phyloP scores from a whole-genome alignment of 1,284 basidiomycete species.

The Psilocybe mexicana region DNA sequence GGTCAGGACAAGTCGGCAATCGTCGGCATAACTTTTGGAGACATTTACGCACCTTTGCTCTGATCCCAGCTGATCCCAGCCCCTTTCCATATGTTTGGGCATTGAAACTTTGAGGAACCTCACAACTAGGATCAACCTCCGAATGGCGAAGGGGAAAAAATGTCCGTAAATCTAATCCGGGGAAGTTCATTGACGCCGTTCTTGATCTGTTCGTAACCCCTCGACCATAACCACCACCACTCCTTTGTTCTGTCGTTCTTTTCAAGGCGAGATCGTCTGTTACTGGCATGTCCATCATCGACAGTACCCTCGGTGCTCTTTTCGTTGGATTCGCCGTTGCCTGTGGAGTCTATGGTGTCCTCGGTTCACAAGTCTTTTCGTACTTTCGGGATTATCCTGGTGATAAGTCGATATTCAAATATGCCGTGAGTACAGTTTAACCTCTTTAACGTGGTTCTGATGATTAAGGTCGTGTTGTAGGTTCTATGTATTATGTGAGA shows the following conservation, averaged over 20 bases:
- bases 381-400: slow-evolving; percentile 60
- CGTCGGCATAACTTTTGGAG: too few relatives aligned
- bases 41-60: too few relatives aligned
- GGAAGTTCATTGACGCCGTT: background rate
- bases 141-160: too few relatives aligned
- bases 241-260: slow-evolving; percentile 3
- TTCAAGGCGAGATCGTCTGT: background rate
- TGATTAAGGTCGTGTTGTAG: slow-evolving; percentile 27
- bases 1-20: too few relatives aligned
- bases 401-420: slow-evolving; percentile 55
- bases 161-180: too few relatives aligned
- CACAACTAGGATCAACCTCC: too few relatives aligned
- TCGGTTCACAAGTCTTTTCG: slow-evolving; percentile 54
- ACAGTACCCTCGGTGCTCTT: slow-evolving; percentile 62
- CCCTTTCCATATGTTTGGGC: too few relatives aligned
- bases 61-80: too few relatives aligned
- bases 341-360: slow-evolving; percentile 50
- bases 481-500: slow-evolving; percentile 48
- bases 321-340: slow-evolving; percentile 60
- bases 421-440: slow-evolving; percentile 43
- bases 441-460: background rate
- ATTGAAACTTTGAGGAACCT: too few relatives aligned
- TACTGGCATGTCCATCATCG: slow-evolving; percentile 25
- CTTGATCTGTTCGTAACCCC: background rate
- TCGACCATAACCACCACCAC: slow-evolving; percentile 1